phyloP scores from a whole-genome alignment of 202 grass and related monocot genomes.

The Setaria viridis region DNA sequence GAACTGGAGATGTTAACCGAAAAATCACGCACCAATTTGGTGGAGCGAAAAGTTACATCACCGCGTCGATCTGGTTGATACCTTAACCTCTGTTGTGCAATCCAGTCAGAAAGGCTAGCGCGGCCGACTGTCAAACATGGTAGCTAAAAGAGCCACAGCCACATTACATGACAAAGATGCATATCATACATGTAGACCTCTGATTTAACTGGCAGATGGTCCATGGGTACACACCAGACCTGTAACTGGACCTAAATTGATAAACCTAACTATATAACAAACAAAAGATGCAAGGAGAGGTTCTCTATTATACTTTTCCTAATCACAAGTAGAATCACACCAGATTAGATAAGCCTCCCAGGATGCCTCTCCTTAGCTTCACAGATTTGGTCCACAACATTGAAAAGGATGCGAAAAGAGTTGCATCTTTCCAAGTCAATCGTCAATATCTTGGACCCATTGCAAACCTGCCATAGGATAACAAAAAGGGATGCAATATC shows the following conservation, averaged over 20 bases:
- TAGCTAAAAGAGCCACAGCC: background rate
- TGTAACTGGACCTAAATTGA: background rate
- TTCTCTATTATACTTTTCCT: slow-evolving; percentile 10
- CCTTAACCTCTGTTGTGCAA: background rate
- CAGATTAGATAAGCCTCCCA: background rate
- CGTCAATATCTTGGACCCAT: slow-evolving; percentile 62
- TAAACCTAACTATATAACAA: slow-evolving; percentile 1
- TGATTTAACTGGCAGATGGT: background rate
- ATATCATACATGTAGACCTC: background rate
- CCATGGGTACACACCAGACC: background rate
- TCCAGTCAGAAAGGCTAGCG: background rate
- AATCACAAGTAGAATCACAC: slow-evolving; percentile 20
- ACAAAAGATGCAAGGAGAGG: background rate
- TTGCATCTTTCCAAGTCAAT: slow-evolving; percentile 48
- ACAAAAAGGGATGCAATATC: background rate
- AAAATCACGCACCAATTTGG: background rate
- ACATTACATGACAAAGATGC: background rate
- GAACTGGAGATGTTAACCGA: background rate
- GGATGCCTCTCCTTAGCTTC: slow-evolving; percentile 7
- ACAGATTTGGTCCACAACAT: slow-evolving; percentile 5
- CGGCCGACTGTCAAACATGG: background rate
- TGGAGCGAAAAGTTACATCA: background rate
- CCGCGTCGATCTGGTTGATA: background rate
- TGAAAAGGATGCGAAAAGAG: slow-evolving; percentile 21
- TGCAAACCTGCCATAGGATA: slow-evolving; percentile 48